phyloP scores from a whole-genome alignment of 2,329 filamentous ascomycete genomes.

The Fusarium armeniacum region DNA sequence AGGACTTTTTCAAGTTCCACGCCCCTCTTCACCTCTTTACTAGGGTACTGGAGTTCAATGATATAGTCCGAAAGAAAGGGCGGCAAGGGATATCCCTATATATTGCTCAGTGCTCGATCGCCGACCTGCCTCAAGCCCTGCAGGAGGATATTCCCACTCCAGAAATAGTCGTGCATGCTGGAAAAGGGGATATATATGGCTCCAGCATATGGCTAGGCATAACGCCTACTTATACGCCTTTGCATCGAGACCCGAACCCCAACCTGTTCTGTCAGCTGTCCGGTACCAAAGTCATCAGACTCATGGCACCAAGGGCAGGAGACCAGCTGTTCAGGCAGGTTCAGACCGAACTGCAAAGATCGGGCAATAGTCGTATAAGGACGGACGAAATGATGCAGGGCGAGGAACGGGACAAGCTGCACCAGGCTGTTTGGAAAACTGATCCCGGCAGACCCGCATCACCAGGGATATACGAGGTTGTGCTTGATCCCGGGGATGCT shows the following conservation, averaged over 20 bases:
- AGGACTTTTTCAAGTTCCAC: slow-evolving; percentile 67
- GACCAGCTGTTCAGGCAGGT: slow-evolving; percentile 71
- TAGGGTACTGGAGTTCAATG: slow-evolving; percentile 66
- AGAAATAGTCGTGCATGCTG: slow-evolving; percentile 70
- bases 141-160: slow-evolving; percentile 78
- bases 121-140: slow-evolving; percentile 74
- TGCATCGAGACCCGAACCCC: slow-evolving; percentile 94
- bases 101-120: slow-evolving; percentile 84
- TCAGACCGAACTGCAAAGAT: slow-evolving; percentile 57
- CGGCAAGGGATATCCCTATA: slow-evolving; percentile 71
- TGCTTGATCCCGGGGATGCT: slow-evolving; percentile 67
- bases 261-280: slow-evolving; percentile 91
- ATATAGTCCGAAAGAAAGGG: slow-evolving; percentile 24
- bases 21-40: slow-evolving; percentile 76
- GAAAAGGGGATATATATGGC: slow-evolving; percentile 87
- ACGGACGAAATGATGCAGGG: slow-evolving; percentile 94
- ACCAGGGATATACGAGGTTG: slow-evolving; percentile 64
- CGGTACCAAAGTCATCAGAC: slow-evolving; percentile 78
- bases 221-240: slow-evolving; percentile 87
- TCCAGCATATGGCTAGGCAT: slow-evolving; percentile 90
- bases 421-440: slow-evolving; percentile 77
- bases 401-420: slow-evolving; percentile 74
- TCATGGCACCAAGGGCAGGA: slow-evolving; percentile 76
- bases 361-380: slow-evolving; percentile 68
- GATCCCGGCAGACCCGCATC: slow-evolving; percentile 28